Percentiles rank a stretch among this genome's conserved stretches.
Evolutionary conservation across 1,284 basidiomycete species (phyloP).

Genomic region (Pisolithus thermaeus): DNA sequence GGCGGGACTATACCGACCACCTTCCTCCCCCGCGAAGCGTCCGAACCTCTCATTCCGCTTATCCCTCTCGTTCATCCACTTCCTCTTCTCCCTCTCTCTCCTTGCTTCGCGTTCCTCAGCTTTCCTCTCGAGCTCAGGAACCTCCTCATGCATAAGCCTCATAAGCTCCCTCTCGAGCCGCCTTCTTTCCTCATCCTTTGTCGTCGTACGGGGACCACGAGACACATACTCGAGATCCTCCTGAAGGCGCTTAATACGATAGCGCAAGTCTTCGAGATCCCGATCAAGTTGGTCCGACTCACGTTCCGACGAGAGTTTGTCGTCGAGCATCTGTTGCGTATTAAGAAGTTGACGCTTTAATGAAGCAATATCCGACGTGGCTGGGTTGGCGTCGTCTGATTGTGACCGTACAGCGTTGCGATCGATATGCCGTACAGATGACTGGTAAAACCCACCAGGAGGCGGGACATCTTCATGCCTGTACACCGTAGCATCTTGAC

Average conservation of each 20-base stretch:
- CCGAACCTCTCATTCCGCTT: conserved; percentile 79
- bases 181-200: conserved; percentile 83
- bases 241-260: conserved; percentile 82
- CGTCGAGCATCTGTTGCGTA: conserved; percentile 81
- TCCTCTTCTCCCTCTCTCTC: conserved; percentile 71
- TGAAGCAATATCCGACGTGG: conserved; percentile 61
- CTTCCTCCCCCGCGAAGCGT: conserved; percentile 52
- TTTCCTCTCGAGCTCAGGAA: conserved; percentile 87
- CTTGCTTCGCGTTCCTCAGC: conserved; percentile 78
- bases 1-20: conserved; percentile 31
- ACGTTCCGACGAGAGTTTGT: conserved; percentile 55
- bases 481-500: conserved; percentile 91
- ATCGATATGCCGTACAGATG: conserved; percentile 85
- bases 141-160: conserved; percentile 82
- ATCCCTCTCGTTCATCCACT: conserved; percentile 79
- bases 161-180: conserved; percentile 88
- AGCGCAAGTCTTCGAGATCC: conserved; percentile 86
- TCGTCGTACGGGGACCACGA: conserved; percentile 66
- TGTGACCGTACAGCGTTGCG: conserved; percentile 77
- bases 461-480: conserved; percentile 72
- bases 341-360: conserved; percentile 76
- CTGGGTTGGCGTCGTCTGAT: conserved; percentile 64
- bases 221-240: conserved; percentile 92
- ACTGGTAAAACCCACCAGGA: conserved; percentile 70
- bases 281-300: conserved; percentile 82